These are phyloP conservation scores for Colletotrichum spaethianum DNA, from an alignment of 2,329 filamentous ascomycete genomes.

Conservation along the genomic window DNA sequence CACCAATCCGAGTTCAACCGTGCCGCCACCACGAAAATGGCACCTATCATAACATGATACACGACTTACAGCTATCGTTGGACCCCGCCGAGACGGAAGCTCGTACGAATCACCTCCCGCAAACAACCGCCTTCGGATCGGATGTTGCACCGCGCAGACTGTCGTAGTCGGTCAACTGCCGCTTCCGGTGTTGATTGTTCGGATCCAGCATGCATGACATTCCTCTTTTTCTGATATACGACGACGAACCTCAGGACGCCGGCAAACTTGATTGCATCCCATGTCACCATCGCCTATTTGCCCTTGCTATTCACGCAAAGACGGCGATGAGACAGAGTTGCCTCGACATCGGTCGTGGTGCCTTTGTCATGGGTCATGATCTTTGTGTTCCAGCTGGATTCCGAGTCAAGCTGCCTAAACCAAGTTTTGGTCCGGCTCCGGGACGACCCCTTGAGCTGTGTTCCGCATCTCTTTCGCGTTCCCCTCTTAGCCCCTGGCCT, in stretches of 20 bases:
- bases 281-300: not conserved
- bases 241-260: not conserved
- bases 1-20: not conserved
- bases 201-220: not conserved
- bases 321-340: not conserved
- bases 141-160: constrained; percentile 24
- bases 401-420: not conserved
- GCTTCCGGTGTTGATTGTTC: constrained; percentile 13
- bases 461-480: not conserved
- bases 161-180: constrained; percentile 12
- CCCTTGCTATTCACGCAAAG: not conserved
- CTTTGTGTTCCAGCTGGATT: constrained; percentile 1
- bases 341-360: not conserved
- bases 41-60: not conserved
- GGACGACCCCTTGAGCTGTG: constrained; percentile 9
- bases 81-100: not conserved
- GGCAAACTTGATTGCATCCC: not conserved
- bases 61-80: not conserved
- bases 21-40: not conserved
- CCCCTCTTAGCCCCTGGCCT: constrained; percentile 6
- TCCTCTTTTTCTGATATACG: not conserved
- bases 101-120: constrained; percentile 6
- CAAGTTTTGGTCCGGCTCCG: constrained; percentile 10
- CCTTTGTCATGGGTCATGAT: not conserved
- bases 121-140: constrained; percentile 14